Base-by-base conservation (phyloP, 1,284 basidiomycete genomes). In the Fomitopsis betulina region DNA sequence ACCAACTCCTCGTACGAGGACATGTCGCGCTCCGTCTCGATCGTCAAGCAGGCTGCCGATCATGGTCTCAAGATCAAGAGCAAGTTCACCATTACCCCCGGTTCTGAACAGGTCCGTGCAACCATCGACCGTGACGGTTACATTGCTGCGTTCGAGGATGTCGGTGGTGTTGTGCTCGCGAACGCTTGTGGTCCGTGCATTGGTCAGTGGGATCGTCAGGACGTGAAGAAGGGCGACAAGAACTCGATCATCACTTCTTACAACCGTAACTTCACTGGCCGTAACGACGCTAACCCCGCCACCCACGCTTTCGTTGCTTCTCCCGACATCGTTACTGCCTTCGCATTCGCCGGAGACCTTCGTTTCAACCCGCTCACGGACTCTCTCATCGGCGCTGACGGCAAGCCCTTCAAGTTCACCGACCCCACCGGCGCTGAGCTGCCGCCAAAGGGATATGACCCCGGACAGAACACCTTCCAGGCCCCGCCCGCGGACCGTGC, bases 1-100 rank as follows among this genome's bases (percentile, higher is more conserved):
- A 99, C 97, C 75, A 99, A 99, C 87, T 99, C 96, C 54, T 99
- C 97, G 32, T 99, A 99, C 75, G 97, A 99, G 80, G 97, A 99
- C 80, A 98, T 99, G 96, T 93, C 93, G 53, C 94, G 97, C 71
- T 92, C 96, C 47, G 95, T 95, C 52, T 91, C 91, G 56, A 98
- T 99, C 70, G 95, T 93, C 67, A 84, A 84, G 67, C 89, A 99
- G 79, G 97, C 96, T 63, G 76, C 85, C 56, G 80, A 79, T 15
- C 95, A 96, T 73, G 96, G 97, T 68, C 83, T 98, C 62, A 81
- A 86, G 67, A 84, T 89, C 74, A 94, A 96, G 87, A 91, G 92
- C 77, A 87, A 88, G 78, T 98, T 97, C 85, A 98, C 94, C 62
- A 91, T 99, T 75, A 98, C 96, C 57, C 97, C 96, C 65, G 96